Evolutionary conservation across 73 alveolate genomes (phyloP), one percentile per base, ranked within the genome.

Genomic region (Paramecium primaurelia): DNA sequence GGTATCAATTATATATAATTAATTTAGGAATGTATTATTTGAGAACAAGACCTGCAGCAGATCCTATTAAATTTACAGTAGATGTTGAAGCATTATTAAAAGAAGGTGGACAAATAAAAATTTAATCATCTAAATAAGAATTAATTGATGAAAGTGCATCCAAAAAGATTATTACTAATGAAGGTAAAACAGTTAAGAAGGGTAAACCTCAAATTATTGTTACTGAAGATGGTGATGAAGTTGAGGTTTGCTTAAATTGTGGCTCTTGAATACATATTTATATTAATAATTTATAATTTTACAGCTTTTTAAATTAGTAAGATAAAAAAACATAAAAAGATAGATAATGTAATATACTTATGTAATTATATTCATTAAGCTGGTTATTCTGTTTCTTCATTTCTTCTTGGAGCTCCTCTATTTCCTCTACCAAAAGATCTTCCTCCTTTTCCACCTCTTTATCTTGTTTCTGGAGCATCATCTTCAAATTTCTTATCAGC

Each of bases 31-130:
- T 95, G 94, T 98, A 98, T 94, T 98, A 98, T 93, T 93, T 98
- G 58, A 94, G 99, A 64, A 92, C 98, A 10, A 92, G 98, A 93
- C 98, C 98, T 26, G 99, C 99, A 14, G 97, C 98, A 20, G 99
- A 98, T 77, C 97, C 99, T 37, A 98, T 98, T 92, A 97, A 98
- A 93, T 98, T 98, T 95, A 97, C 99, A 3, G 96, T 98, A 38
- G 97, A 98, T 86, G 97, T 97, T 14, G 98, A 97, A 51, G 92
- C 93, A 14, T 86, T 96, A 25, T 42, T 89, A 8, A 89, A 83
- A 71, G 94, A 89, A 44, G 94, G 92, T 42, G 94, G 94, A n/a
- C 51, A 77, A 47, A 54, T 54, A 4, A 54, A 54, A 54, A 89
- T 89, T 89, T 22, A 69, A 37, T 34, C 26, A 7, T 22, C 20